These are phyloP conservation scores for Arachnomyces sp. DNA, from an alignment of 2,329 filamentous ascomycete species.

Conservation along the genomic window DNA sequence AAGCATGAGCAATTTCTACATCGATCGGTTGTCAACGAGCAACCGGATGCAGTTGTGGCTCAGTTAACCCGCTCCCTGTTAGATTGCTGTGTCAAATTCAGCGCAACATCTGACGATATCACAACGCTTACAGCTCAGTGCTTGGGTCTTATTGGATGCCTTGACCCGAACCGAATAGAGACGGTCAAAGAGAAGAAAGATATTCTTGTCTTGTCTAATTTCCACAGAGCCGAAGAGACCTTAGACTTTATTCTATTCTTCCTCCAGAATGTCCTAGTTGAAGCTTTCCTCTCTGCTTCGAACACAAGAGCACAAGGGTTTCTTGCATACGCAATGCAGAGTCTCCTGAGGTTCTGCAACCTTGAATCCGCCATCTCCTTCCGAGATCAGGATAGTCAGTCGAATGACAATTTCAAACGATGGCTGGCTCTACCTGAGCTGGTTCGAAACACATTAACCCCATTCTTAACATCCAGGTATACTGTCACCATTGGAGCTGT, in stretches of 20 bases:
- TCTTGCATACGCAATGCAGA: constrained; percentile 89
- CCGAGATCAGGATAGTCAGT: constrained; percentile 46
- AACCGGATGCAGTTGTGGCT: constrained; percentile 66
- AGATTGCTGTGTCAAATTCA: constrained; percentile 77
- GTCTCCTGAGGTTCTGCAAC: constrained; percentile 69
- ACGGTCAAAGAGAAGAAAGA: constrained; percentile 66
- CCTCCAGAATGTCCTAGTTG: constrained; percentile 78
- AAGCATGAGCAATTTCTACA: constrained; percentile 70
- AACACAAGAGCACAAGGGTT: constrained; percentile 85
- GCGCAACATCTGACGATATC: constrained; percentile 57
- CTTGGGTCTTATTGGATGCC: constrained; percentile 78
- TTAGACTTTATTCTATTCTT: constrained; percentile 80
- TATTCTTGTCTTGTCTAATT: constrained; percentile 84
- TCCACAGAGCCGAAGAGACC: constrained; percentile 66
- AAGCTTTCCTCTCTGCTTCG: constrained; percentile 81
- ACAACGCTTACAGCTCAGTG: constrained; percentile 68
- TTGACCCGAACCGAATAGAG: constrained; percentile 87
- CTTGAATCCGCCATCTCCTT: constrained; percentile 53
- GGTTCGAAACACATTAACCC: constrained; percentile 72
- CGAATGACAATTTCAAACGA: constrained; percentile 57
- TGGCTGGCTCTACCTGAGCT: constrained; percentile 72
- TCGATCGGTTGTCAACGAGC: constrained; percentile 69
- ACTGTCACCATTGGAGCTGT: constrained; percentile 54
- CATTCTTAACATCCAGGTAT: constrained; percentile 81
- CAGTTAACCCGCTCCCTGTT: constrained; percentile 68